These are phyloP conservation scores for Pseudisothecium myosuroides DNA, from an alignment of 225 moss, liverwort and hornwort species.

Conservation along the genomic window DNA sequence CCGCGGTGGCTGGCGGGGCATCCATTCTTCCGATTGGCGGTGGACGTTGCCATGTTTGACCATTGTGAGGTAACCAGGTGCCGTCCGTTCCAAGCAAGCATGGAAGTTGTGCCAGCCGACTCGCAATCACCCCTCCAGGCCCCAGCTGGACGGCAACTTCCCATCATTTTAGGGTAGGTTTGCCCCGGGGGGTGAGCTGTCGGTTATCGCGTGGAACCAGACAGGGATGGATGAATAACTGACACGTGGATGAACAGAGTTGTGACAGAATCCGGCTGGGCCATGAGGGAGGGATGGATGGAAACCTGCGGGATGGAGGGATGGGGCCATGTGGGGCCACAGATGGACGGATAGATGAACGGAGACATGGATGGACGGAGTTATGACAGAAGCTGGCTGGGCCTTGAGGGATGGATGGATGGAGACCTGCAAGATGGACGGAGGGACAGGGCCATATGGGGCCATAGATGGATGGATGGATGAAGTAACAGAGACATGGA, in stretches of 20 bases:
- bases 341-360: background rate
- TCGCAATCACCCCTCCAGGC: background rate
- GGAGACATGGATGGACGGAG: background rate
- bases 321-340: too few species aligned
- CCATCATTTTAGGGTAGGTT: conserved; percentile 4
- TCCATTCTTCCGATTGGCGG: conserved; percentile 20
- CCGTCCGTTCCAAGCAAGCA: conserved; percentile 9
- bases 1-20: background rate
- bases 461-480: background rate
- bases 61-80: background rate
- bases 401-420: background rate
- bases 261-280: too few species aligned
- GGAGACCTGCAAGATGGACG: too few species aligned
- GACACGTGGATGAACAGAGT: background rate
- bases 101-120: conserved; percentile 7
- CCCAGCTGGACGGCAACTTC: conserved; percentile 7
- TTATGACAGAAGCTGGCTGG: too few species aligned
- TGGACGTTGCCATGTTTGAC: conserved; percentile 34
- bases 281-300: background rate
- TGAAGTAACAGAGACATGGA: background rate
- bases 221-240: background rate
- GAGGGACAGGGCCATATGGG: too few species aligned
- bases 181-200: background rate
- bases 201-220: background rate
- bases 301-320: too few species aligned